Evolutionary conservation across 371 early-diverging fungal species (phyloP), one percentile per base, ranked within the genome.

Genomic region (Conidiobolus coronatus): DNA sequence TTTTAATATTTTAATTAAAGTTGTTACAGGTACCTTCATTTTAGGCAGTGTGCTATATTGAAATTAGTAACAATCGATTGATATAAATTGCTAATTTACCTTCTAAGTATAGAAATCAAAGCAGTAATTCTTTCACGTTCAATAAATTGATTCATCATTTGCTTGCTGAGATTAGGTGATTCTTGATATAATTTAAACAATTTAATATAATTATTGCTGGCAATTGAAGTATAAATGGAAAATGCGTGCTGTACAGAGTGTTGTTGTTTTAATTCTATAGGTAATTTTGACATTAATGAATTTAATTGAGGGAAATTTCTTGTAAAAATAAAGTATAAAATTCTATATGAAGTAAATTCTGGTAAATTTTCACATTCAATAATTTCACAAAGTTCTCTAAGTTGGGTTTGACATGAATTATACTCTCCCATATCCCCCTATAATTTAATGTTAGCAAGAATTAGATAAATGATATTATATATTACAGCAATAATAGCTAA

Each of bases 341-440:
- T 76, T 6, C 88, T 68, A 59, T 95, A 95, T 7, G 86, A 87
- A 36, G 71, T 66, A 60, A 92, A 95, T 56, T 95, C 95, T 62
- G 75, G 74, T 2, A 63, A 61, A 45, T 71, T 66, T 36, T 81
- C 82, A 12, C 63, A 52, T n/a, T 80, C 60, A 8, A 71, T 73
- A 36, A 70, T 59, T 35, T 59, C 55, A 55, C 91, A 93, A 18
- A 94, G 65, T 37, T 77, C 71, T 53, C 77, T 84, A 19, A 94
- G 62, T 57, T 92, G 89, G 1, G 86, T 85, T 59, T 91, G 90
- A 57, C 94, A 93, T 55, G 90, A 89, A 50, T 95, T 92, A 59
- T 79, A 95, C 66, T 95, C 95, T 47, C 92, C 90, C 21, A 95
- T 64, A 61, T 95, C 95, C 35, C 78, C 71, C 81, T 82, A 50